Evolutionary conservation across 2,329 filamentous ascomycete genomes (phyloP), one percentile per base, ranked within the genome.

Genomic region (Aspergillus viridinutans): DNA sequence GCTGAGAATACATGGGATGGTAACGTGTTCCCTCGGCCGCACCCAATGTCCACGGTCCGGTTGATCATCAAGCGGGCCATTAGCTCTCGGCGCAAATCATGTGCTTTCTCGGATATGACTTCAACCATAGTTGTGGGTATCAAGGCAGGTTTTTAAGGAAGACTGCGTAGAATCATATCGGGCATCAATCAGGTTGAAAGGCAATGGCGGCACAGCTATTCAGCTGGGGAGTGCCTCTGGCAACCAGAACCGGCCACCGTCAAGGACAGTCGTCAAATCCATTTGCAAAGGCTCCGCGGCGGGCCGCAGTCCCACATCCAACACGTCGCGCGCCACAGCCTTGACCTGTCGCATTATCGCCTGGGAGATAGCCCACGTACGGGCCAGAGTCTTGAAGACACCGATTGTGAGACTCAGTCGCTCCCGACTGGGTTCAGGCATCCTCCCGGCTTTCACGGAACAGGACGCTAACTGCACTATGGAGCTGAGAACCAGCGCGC

Each of bases 381-480:
- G 76, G 43, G 84, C 85, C 7, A 93, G 78, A 42, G 85, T 81
- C 65, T 87, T 87, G 43, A 94, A 80, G 0, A 89, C 88, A 17
- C 88, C 90, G 56, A 89, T 90, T 60, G 91, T 92, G 14, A 96
- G 82, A 0, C 88, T 84, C 53, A 96, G 88, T 64, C 85, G 86
- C 74, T 91, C 89, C 81, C 78, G 64, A 59, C 75, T 80, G 1
- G 79, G 76, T 49, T 87, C 79, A 54, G 83, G 83, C 68, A 83
- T 84, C 21, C 87, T 78, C 14, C 72, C 53, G 79, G 87, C 68
- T 50, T 76, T 78, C 65, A 80, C 78, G 5, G 83, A 85, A 85
- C 90, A 96, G 61, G 89, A 90, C 55, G 88, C 90, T 25, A 95
- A 80, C 67, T 94, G 90, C 3, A 93, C 88, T 64, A 92, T 89